phyloP scores from a whole-genome alignment of 805 yeast genomes.

The Nakazawaea wickerhamii region DNA sequence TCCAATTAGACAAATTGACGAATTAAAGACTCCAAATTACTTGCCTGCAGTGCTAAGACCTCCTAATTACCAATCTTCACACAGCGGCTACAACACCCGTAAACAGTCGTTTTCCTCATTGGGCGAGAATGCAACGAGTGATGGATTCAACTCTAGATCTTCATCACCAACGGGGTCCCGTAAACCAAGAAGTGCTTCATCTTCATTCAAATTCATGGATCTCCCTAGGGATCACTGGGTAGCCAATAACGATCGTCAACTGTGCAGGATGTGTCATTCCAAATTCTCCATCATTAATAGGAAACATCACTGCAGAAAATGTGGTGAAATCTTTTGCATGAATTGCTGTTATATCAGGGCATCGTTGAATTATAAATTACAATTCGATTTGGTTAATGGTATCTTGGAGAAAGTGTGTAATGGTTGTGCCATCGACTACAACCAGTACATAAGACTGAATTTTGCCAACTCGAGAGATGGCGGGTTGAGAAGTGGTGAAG shows the following conservation, averaged over 20 bases:
- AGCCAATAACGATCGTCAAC: slow-evolving; percentile 32
- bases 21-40: slow-evolving; percentile 40
- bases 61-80: slow-evolving; percentile 9
- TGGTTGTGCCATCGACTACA: slow-evolving; percentile 31
- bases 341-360: slow-evolving; percentile 25
- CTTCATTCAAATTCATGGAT: slow-evolving; percentile 22
- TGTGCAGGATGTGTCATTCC: slow-evolving; percentile 29
- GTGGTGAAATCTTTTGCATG: slow-evolving; percentile 43
- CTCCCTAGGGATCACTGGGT: slow-evolving; percentile 53
- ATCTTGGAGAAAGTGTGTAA: slow-evolving; percentile 24
- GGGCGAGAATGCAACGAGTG: not conserved
- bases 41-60: slow-evolving; percentile 52
- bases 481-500: slow-evolving; percentile 30
- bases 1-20: slow-evolving; percentile 37
- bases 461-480: slow-evolving; percentile 18
- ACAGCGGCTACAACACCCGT: not conserved
- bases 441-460: slow-evolving; percentile 19
- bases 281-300: slow-evolving; percentile 26
- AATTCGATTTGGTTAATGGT: slow-evolving; percentile 26
- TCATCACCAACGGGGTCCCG: slow-evolving; percentile 2
- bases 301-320: slow-evolving; percentile 47
- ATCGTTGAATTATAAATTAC: slow-evolving; percentile 28
- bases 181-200: not conserved
- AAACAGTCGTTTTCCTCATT: slow-evolving; percentile 9
- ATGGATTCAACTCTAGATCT: slow-evolving; percentile 1